Evolutionary conservation across 768 basidiomycete species (phyloP), one percentile per base, ranked within the genome.

Genomic region (Nidula microcarpa): DNA sequence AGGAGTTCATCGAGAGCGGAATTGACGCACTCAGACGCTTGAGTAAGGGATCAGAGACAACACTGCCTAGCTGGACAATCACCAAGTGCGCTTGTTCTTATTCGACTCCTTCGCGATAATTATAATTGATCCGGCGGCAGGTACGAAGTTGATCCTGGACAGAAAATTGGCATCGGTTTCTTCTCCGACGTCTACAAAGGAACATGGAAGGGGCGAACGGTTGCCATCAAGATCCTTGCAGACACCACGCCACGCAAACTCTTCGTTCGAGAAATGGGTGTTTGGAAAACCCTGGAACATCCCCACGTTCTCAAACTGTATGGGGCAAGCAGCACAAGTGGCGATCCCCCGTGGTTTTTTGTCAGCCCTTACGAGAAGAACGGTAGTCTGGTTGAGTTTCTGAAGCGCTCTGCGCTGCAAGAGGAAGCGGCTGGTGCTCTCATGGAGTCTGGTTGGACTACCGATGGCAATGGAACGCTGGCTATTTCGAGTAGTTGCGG

Each of bases 131-230:
- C 23, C 46, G 57, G 58, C 32, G 62, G 48, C 41, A 81, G 81
- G 45, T 87, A 86, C 57, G 91, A 93, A 65, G 79, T 91, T 32
- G 82, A 84, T 48, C 76, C 79, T 5, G 82, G 83, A 34, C 70
- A 74, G 49, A 79, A 82, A 59, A 81, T 92, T 53, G 85, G 89
- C 1, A 63, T 80, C 33, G 88, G 89, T 0, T 84, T 78, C 66
- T 89, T 89, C 69, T 86, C 86, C 6, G 79, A 85, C 50, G 87
- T 91, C 5, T 90, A 84, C 63, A 73, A 77, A 37, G 90, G 88
- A 0, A 76, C 68, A 4, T 93, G 90, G 89, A 75, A 80, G 37
- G 77, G 74, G 3, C 73, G 76, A 33, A 70, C 71, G 0, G 87
- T 89, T 5, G 84, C 86, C 6, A 74, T 89, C 68, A 90, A 91